Conservation (phyloP, 2,329 filamentous ascomycete genomes). For the Penicillium sp. region DNA sequence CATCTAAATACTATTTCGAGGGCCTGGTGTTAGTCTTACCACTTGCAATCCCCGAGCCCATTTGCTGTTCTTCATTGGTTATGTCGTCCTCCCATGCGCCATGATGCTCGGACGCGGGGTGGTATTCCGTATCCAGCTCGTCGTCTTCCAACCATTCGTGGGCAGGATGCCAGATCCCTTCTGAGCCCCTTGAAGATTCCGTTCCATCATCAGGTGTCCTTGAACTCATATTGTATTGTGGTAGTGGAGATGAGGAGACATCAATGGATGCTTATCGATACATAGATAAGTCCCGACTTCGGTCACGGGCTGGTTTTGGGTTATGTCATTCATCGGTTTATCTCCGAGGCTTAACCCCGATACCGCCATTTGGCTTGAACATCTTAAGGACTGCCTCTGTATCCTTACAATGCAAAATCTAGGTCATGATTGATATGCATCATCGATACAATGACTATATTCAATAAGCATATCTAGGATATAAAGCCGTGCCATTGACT, state of each 20-base stretch:
- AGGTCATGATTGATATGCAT: background rate
- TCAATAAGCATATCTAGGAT: background rate
- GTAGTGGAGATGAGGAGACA: background rate
- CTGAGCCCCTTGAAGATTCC: constrained; percentile 24
- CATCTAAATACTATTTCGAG: background rate
- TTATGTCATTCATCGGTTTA: constrained; percentile 1
- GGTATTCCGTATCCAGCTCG: constrained; percentile 20
- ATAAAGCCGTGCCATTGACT: background rate
- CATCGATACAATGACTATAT: background rate
- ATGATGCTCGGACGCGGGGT: constrained; percentile 10
- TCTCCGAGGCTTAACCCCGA: constrained; percentile 1
- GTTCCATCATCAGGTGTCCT: constrained; percentile 9
- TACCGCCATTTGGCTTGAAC: too few species aligned
- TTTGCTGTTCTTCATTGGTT: constrained; percentile 46
- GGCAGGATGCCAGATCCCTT: constrained; percentile 35
- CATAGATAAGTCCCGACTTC: constrained; percentile 3
- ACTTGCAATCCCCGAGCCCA: constrained; percentile 42
- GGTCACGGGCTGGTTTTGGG: background rate
- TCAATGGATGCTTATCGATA: constrained; percentile 6
- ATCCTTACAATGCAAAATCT: background rate
- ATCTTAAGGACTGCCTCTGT: too few species aligned
- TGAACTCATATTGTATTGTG: constrained; percentile 29
- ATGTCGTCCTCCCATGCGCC: constrained; percentile 13
- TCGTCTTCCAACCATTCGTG: constrained; percentile 41
- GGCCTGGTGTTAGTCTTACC: background rate